Evolutionary conservation across 371 early-diverging fungal species (phyloP).

Genomic region (Chytridiales sp.): DNA sequence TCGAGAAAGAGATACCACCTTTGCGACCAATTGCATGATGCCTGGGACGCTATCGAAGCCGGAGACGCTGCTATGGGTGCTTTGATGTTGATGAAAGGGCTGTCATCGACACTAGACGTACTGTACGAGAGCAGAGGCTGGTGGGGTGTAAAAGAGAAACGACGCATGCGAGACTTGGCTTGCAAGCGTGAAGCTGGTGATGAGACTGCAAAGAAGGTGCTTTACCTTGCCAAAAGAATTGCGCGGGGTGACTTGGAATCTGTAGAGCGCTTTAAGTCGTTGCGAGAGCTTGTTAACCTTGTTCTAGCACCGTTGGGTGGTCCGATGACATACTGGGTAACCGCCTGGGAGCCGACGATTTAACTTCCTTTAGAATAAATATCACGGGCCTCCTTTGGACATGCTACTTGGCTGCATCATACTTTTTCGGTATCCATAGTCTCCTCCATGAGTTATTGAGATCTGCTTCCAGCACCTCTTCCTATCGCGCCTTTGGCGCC

Average conservation of each 20-base stretch:
- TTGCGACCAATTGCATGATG: constrained; percentile 22
- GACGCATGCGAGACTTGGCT: constrained; percentile 21
- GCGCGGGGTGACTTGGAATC: constrained; percentile 27
- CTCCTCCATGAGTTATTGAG: no score
- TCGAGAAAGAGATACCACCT: constrained; percentile 15
- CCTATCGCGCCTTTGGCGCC: no score
- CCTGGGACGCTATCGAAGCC: constrained; percentile 35
- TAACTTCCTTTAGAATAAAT: no score
- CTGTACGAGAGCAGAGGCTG: constrained; percentile 26
- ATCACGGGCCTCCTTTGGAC: no score
- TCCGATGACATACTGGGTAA: constrained; percentile 21
- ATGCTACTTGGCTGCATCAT: no score
- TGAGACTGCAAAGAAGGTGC: constrained; percentile 12
- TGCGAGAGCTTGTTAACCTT: constrained; percentile 17
- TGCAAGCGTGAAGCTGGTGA: constrained; percentile 8
- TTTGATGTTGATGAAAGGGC: constrained; percentile 15
- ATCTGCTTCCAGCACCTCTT: no score
- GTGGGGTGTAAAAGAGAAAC: constrained; percentile 31
- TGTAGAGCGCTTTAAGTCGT: constrained; percentile 22
- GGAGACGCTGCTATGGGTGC: constrained; percentile 29
- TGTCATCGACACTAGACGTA: constrained; percentile 22
- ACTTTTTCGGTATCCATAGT: no score
- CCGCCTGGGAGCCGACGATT: constrained; percentile 32
- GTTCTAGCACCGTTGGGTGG: constrained; percentile 28
- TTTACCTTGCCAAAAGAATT: constrained; percentile 28